Evolutionary conservation across 2,329 filamentous ascomycete species (phyloP).

Genomic region (Akanthomyces dipterigenus): DNA sequence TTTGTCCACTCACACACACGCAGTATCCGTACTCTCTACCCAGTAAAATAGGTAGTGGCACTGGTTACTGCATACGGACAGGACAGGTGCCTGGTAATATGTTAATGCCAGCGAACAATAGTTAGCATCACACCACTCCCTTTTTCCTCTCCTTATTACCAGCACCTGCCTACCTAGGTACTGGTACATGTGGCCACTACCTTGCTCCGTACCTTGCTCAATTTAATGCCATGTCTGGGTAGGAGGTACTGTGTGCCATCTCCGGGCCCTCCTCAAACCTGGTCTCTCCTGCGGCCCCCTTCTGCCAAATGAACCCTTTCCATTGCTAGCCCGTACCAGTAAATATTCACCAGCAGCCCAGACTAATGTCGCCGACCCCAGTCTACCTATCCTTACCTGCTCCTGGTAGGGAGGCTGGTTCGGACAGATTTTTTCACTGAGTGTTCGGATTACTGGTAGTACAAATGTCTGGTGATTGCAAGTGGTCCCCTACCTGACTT

Average conservation of each 20-base stretch:
- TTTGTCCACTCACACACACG: neutral
- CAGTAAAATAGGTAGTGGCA: too few species aligned
- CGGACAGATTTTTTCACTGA: neutral
- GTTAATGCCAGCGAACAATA: neutral
- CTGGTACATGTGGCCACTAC: too few species aligned
- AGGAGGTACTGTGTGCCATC: too few species aligned
- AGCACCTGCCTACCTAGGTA: too few species aligned
- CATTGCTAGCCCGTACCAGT: neutral
- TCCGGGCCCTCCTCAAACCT: neutral
- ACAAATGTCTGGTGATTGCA: neutral
- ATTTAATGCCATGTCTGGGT: neutral
- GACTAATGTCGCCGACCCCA: neutral
- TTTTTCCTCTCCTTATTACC: neutral
- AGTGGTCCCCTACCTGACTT: neutral
- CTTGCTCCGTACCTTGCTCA: neutral
- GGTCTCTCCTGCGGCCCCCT: neutral
- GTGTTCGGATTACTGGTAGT: neutral
- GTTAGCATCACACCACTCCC: neutral
- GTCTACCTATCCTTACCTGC: neutral
- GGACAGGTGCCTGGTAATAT: too few species aligned
- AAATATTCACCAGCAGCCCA: neutral
- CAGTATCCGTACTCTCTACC: too few species aligned
- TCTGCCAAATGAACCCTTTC: neutral
- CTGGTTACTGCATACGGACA: too few species aligned
- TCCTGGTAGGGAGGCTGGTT: too few species aligned